phyloP scores from a whole-genome alignment of 306 rosid species.

The Quercus rubra region DNA sequence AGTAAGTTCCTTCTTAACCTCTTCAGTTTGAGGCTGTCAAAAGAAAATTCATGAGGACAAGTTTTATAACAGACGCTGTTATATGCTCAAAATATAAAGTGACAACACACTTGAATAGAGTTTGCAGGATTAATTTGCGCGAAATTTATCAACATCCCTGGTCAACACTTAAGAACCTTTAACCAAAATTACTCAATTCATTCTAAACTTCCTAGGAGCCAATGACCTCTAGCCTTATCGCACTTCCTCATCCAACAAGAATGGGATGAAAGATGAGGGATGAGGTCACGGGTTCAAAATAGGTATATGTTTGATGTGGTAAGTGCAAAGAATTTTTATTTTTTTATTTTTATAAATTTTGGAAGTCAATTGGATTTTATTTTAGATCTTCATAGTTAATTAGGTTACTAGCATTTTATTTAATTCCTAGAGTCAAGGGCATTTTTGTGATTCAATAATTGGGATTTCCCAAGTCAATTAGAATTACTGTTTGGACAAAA shows the following conservation, averaged over 20 bases:
- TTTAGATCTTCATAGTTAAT: too few relatives aligned
- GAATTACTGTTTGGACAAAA: too few relatives aligned
- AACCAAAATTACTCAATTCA: background rate
- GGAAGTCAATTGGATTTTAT: too few relatives aligned
- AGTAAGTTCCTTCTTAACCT: conserved; percentile 78
- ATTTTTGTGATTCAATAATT: too few relatives aligned
- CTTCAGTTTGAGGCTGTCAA: conserved; percentile 80
- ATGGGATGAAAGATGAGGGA: background rate
- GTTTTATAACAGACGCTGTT: conserved; percentile 14
- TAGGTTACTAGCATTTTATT: too few relatives aligned
- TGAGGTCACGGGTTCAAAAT: too few relatives aligned
- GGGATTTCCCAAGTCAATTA: too few relatives aligned
- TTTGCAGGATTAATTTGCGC: too few relatives aligned
- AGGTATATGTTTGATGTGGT: too few relatives aligned
- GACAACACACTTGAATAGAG: background rate
- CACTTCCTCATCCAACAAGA: background rate
- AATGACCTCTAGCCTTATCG: background rate
- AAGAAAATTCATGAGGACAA: conserved; percentile 24
- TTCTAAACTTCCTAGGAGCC: background rate
- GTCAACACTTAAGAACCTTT: background rate
- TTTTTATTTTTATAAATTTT: too few relatives aligned
- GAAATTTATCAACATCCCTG: background rate
- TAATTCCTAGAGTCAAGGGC: too few relatives aligned
- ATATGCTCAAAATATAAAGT: background rate
- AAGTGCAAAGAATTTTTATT: too few relatives aligned